Evolutionary conservation across 169 alveolate genomes (phyloP).

Genomic region (Neospora caninum): DNA sequence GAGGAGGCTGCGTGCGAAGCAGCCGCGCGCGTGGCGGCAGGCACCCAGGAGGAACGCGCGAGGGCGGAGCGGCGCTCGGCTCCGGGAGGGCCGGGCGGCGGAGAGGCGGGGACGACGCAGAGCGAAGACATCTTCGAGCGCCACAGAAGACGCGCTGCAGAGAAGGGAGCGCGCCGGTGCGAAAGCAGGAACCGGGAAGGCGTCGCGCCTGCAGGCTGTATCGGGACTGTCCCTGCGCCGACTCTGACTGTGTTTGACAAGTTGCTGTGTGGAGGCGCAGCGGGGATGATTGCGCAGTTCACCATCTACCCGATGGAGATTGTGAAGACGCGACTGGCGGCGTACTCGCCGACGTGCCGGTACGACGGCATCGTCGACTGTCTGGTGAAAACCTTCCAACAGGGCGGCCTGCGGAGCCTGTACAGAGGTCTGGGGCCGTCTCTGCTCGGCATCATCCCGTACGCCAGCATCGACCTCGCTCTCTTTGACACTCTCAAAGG

Average conservation of each 20-base stretch:
- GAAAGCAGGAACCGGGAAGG: too few relatives aligned
- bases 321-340: constrained; percentile 76
- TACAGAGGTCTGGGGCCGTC: constrained; percentile 72
- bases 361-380: constrained; percentile 70
- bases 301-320: constrained; percentile 75
- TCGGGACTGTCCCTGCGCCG: not conserved
- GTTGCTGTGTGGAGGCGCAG: constrained; percentile 70
- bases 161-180: not conserved
- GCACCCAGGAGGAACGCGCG: not conserved
- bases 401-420: constrained; percentile 64
- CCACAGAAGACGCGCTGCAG: not conserved
- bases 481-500: constrained; percentile 68
- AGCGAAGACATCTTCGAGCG: not conserved
- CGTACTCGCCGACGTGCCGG: constrained; percentile 66
- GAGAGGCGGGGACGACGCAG: not conserved
- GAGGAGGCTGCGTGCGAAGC: not conserved
- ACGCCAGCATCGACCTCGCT: constrained; percentile 74
- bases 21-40: not conserved
- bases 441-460: constrained; percentile 72
- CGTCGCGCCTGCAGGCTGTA: too few relatives aligned
- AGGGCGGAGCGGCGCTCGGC: not conserved
- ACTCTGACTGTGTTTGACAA: constrained; percentile 55
- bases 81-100: too few relatives aligned
- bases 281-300: constrained; percentile 72
- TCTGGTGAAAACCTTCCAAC: constrained; percentile 41